Evolutionary conservation across 169 alveolate genomes (phyloP).

Genomic region (Plasmodium cynomolgi): DNA sequence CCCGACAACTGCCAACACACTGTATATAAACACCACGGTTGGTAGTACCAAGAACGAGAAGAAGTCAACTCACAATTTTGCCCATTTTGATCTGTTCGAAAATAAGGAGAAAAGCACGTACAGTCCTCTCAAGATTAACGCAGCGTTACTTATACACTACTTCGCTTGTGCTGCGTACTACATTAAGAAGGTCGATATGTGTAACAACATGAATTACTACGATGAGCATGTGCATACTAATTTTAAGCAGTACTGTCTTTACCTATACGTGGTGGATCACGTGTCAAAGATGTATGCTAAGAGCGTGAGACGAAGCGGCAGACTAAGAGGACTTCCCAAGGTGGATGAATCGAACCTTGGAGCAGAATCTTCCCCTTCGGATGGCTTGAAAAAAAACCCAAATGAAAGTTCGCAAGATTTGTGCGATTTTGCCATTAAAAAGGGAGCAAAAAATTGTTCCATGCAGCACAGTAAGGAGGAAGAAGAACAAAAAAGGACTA

Average conservation of each 20-base stretch:
- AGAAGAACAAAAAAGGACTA: neutral
- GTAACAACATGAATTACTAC: slow-evolving; percentile 27
- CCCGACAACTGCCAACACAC: neutral
- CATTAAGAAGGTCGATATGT: slow-evolving; percentile 47
- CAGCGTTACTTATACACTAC: slow-evolving; percentile 78
- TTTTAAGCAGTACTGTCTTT: slow-evolving; percentile 62
- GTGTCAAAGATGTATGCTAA: slow-evolving; percentile 56
- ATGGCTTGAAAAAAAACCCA: slow-evolving; percentile 9
- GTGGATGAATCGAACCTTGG: neutral
- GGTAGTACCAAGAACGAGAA: slow-evolving; percentile 19
- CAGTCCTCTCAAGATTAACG: slow-evolving; percentile 64
- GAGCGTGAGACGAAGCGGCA: neutral
- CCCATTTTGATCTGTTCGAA: slow-evolving; percentile 54
- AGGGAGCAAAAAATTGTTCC: neutral
- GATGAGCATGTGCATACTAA: slow-evolving; percentile 16
- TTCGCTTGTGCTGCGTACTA: slow-evolving; percentile 79
- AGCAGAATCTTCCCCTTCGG: neutral
- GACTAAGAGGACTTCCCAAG: neutral
- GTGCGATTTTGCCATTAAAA: neutral
- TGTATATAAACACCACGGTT: slow-evolving; percentile 21
- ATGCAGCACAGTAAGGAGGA: neutral
- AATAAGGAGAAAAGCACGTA: slow-evolving; percentile 33
- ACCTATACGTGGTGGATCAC: slow-evolving; percentile 66
- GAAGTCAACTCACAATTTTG: neutral
- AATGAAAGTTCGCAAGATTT: neutral